Base-by-base conservation (phyloP, 495 filamentous ascomycete genomes). In the Penicillium cinerascens region DNA sequence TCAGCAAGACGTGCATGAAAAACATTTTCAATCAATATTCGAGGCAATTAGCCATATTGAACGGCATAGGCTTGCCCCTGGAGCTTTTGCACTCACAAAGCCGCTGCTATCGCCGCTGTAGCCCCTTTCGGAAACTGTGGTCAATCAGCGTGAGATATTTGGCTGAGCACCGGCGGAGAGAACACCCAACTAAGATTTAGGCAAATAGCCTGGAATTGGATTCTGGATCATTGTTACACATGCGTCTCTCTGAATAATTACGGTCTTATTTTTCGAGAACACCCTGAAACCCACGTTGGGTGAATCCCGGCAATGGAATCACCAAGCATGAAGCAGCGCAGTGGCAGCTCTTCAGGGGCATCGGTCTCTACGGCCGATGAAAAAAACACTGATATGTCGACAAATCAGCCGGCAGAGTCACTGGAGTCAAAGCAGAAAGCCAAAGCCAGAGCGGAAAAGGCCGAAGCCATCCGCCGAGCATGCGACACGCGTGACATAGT, bases 401-500 rank as follows among this genome's bases (percentile, higher is more conserved):
- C 26, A 27, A 44, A 46, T 2, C 17, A 40, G 21, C 47, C 52
- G 6, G 42, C 54, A 26, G 29, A 21, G 22, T 35, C 41, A 11
- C 36, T 49, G 33, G 49, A 42, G n/a, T 13, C 21, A 0, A 48
- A 57, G 9, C 21, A 56, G 20, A 27, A 37, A 2, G 36, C 44
- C n/a, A 42, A 40, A 37, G 47, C 29, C 22, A 43, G 47, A 33
- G 39, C 58, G 1, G 59, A 65, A 27, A 75, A 76, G 50, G 63
- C 58, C 27, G 60, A 60, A 45, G 69, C 73, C 22, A 91, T 96
- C 54, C 66, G 78, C 29, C 71, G 74, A 44, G 91, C 91, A 42
- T 96, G 92, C 68, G 70, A 74, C 48, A 64, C 73, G 55, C 71
- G 73, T 18, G 81, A 95, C 64, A 65, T 90, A 27, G 75, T 78